Percentiles rank a stretch among this genome's conserved stretches.
phyloP scores from a whole-genome alignment of 208 protist species.

The Leishmania martiniquensis region DNA sequence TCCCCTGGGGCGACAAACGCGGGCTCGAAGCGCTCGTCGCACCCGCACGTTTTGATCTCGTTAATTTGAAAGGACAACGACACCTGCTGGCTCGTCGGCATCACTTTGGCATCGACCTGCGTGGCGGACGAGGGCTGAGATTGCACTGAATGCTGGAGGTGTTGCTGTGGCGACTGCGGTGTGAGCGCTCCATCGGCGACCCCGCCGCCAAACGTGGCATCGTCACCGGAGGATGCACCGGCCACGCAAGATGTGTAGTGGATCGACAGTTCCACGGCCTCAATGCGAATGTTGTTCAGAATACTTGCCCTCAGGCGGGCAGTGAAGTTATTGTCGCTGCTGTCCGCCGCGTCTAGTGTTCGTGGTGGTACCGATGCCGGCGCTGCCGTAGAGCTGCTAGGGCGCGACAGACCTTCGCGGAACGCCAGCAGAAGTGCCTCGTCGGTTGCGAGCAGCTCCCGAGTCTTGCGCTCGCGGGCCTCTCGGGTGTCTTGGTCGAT shows the following conservation, averaged over 20 bases:
- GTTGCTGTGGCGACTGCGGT: not conserved
- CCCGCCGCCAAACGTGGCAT: not conserved
- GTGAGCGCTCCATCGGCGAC: not conserved
- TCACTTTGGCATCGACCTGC: not conserved
- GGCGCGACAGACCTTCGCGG: constrained; percentile 8
- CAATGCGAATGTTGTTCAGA: constrained; percentile 78
- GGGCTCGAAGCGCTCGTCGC: constrained; percentile 56
- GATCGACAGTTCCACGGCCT: constrained; percentile 54
- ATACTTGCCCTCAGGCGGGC: constrained; percentile 78
- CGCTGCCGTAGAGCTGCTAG: constrained; percentile 1
- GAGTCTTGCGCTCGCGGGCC: constrained; percentile 43
- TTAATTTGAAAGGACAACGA: constrained; percentile 40
- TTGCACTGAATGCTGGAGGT: not conserved
- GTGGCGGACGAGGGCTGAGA: not conserved
- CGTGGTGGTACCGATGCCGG: not conserved
- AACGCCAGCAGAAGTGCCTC: constrained; percentile 40
- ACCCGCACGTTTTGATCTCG: constrained; percentile 54
- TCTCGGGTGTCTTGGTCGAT: constrained; percentile 49
- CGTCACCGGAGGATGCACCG: not conserved
- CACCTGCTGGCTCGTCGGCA: not conserved
- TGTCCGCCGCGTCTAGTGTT: constrained; percentile 6
- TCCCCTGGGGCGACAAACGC: constrained; percentile 42
- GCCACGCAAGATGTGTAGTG: constrained; percentile 41
- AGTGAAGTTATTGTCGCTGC: constrained; percentile 62
- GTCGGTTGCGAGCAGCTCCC: constrained; percentile 56